These are phyloP conservation scores for Thalassiosira profunda DNA, from an alignment of 108 stramenopile species.

Conservation along the genomic window DNA sequence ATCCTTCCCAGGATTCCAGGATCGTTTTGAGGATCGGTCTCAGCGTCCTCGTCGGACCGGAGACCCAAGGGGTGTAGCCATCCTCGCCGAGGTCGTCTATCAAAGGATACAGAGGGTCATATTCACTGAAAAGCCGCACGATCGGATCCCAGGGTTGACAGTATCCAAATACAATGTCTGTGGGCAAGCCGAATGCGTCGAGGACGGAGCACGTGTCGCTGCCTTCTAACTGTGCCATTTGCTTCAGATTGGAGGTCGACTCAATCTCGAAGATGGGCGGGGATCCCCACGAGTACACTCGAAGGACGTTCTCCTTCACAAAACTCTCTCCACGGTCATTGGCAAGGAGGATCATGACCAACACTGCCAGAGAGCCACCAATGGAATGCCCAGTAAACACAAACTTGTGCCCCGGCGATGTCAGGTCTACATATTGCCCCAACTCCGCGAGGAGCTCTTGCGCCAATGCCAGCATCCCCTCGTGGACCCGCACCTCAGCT, in stretches of 20 bases:
- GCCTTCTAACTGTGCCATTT: constrained; percentile 3
- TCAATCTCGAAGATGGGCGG: constrained; percentile 61
- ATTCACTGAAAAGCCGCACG: constrained; percentile 58
- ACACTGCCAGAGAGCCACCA: constrained; percentile 78
- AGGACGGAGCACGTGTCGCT: constrained; percentile 57
- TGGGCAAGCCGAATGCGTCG: constrained; percentile 60
- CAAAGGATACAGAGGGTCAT: constrained; percentile 88
- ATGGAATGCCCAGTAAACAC: constrained; percentile 87
- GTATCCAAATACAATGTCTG: constrained; percentile 67
- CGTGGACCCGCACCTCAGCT: constrained; percentile 60
- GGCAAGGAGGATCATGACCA: constrained; percentile 60
- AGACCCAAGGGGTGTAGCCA: constrained; percentile 67
- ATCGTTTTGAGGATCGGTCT: constrained; percentile 73
- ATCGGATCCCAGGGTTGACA: constrained; percentile 92
- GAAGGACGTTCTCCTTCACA: constrained; percentile 43
- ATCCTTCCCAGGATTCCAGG: constrained; percentile 78
- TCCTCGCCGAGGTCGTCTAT: constrained; percentile 84
- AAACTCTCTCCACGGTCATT: constrained; percentile 54
- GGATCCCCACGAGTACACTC: constrained; percentile 77
- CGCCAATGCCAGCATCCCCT: constrained; percentile 71
- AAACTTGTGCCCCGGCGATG: constrained; percentile 64
- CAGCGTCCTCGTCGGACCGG: constrained; percentile 79
- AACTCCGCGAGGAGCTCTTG: constrained; percentile 63
- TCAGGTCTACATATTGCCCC: constrained; percentile 64
- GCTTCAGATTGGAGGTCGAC: constrained; percentile 8